Evolutionary conservation across 306 rosid species (phyloP).

Genomic region (Nissolia schottii): DNA sequence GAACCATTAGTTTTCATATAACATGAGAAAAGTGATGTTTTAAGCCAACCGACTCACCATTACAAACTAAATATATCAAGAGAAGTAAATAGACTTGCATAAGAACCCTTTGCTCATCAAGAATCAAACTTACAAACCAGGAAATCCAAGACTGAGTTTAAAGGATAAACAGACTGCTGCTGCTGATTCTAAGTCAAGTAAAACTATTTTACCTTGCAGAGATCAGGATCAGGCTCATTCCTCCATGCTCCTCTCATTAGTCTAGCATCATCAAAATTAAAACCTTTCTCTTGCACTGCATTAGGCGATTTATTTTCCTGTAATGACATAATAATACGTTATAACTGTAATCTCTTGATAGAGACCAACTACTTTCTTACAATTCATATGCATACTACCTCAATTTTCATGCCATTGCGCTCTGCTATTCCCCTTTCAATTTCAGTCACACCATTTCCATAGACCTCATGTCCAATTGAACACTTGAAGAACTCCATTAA

Average conservation of each 20-base stretch:
- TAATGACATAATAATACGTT: conserved; percentile 16
- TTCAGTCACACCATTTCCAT: conserved; percentile 93
- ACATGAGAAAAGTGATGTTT: neutral
- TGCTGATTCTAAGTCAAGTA: neutral
- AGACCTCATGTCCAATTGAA: conserved; percentile 91
- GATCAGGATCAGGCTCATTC: conserved; percentile 89
- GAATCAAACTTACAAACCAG: conserved; percentile 16
- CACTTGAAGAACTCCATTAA: conserved; percentile 99
- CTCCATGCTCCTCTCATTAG: conserved; percentile 98
- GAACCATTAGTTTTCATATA: neutral
- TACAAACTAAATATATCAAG: neutral
- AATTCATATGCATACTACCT: conserved; percentile 33
- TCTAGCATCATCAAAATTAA: conserved; percentile 83
- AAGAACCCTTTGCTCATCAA: neutral
- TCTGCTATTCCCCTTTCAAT: conserved; percentile 82
- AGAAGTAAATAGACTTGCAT: neutral
- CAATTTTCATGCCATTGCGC: conserved; percentile 63
- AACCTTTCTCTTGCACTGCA: conserved; percentile 72
- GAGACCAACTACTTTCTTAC: neutral
- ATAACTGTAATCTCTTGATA: neutral
- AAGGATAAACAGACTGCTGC: conserved; percentile 2
- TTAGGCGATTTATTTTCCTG: conserved; percentile 55
- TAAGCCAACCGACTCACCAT: conserved; percentile 12
- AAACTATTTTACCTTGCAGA: conserved; percentile 67
- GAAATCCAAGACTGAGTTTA: neutral